Base-by-base conservation (phyloP, 805 yeast genomes). In the Nakazawaea pomicola region DNA sequence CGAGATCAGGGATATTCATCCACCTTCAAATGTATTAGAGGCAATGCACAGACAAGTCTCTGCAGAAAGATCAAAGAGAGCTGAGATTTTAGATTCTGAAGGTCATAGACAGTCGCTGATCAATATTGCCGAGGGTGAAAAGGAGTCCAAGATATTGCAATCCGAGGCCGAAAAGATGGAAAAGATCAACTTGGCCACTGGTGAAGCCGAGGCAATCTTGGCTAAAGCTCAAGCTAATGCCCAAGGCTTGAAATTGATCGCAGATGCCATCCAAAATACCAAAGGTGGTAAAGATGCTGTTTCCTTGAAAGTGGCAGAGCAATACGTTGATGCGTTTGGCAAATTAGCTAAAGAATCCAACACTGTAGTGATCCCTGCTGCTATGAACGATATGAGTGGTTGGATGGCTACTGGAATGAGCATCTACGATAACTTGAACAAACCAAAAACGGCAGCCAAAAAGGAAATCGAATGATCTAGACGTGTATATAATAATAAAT, bases 31-130 rank as follows among this genome's bases (percentile, higher is more conserved):
- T 50, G 95, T 86, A 9, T 74, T 86, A 52, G 90, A 83, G 53
- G 93, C 95, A 20, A 87, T 86, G 95, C 95, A 86, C 61, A 76
- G 91, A 57, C 95, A 84, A 61, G 95, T 87, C 18, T 74, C 83
- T 45, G 93, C 95, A 33, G 95, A 87, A 60, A 69, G 95, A 51
- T 79, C 89, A 38, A 87, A 87, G 58, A 70, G 95, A 46, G 95
- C 95, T 2, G 91, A 86, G 59, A 86, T 86, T 49, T 71, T 86
- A 55, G 95, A 86, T 54, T 78, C 88, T 33, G 95, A 86, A 63
- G 95, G 95, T 60, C 76, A 74, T 40, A 74, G 89, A 57, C 88
- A 83, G 56, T 70, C 87, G 27, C 82, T 76, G 36, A 86, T 87
- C 57, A 87, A 87, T 57, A 78, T 81, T 46, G 89, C 93, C 43